Conservation (phyloP, 495 filamentous ascomycete species). For the Penicillium paradoxum region DNA sequence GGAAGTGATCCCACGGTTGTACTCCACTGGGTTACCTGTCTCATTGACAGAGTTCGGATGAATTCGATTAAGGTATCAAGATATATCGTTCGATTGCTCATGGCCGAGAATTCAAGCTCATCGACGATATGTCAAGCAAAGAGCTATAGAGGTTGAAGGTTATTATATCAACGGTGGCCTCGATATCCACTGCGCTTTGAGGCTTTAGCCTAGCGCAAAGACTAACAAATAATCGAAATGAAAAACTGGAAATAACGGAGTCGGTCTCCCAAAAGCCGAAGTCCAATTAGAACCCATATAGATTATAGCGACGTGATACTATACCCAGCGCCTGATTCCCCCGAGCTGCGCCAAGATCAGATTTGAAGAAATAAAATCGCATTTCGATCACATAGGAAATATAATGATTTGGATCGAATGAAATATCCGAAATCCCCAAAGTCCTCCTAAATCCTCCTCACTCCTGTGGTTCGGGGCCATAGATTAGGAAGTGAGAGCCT, state of each 20-base stretch:
- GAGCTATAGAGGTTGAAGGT: no score
- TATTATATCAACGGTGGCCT: no score
- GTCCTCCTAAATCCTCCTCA: background rate
- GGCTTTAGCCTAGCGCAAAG: no score
- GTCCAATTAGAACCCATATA: conserved; percentile 1
- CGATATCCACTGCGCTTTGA: no score
- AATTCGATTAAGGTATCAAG: background rate
- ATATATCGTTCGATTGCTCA: no score
- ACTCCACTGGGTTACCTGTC: conserved; percentile 2
- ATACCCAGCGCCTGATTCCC: background rate
- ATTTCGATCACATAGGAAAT: background rate
- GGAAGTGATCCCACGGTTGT: background rate
- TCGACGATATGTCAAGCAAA: background rate
- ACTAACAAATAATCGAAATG: background rate
- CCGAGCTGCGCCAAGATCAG: background rate
- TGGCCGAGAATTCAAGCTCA: background rate
- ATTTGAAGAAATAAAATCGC: background rate
- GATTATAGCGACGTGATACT: background rate
- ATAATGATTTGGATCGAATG: no score
- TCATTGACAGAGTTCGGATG: background rate
- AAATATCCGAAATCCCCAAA: background rate
- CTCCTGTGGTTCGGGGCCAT: background rate
- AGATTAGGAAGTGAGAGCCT: background rate
- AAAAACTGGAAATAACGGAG: background rate
- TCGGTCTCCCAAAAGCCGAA: background rate